Percentiles rank a stretch among this genome's conserved stretches.
phyloP scores from a whole-genome alignment of 202 grass and related monocot species.

The Sporobolus alterniflorus region DNA sequence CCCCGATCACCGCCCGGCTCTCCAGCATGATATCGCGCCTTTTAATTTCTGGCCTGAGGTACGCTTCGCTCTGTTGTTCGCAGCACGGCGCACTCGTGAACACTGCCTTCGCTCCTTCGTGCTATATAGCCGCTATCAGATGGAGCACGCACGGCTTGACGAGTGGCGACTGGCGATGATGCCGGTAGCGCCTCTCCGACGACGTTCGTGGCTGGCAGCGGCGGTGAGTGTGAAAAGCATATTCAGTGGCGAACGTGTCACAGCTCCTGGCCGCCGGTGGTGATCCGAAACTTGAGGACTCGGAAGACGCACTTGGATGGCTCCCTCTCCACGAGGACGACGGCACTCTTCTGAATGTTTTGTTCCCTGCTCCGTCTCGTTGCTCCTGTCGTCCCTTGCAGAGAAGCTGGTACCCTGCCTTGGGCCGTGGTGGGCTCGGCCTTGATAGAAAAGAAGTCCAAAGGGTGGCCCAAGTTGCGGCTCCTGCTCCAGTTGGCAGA shows the following conservation, averaged over 20 bases:
- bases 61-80: not conserved
- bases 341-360: not conserved
- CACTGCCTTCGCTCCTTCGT: not conserved
- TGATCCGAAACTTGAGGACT: not conserved
- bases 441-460: not conserved
- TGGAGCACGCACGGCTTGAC: not conserved
- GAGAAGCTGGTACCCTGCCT: not conserved
- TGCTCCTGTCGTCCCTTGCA: not conserved
- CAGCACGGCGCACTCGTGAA: no score
- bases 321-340: not conserved
- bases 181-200: not conserved
- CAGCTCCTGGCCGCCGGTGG: not conserved
- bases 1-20: slow-evolving; percentile 55
- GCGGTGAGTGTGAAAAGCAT: not conserved
- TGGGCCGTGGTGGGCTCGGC: not conserved
- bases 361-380: not conserved
- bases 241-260: not conserved
- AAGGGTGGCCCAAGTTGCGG: slow-evolving; percentile 27
- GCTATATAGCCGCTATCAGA: not conserved
- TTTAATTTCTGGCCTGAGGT: not conserved
- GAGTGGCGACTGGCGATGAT: slow-evolving; percentile 14
- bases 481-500: slow-evolving; percentile 7
- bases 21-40: slow-evolving; percentile 45
- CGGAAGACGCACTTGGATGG: not conserved
- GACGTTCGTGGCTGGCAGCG: slow-evolving; percentile 32